A percentile compares a stretch with the other conserved stretches of the same genome.
Conservation (phyloP, 75 land plant genomes). For the Isoetes taiwanensis region DNA sequence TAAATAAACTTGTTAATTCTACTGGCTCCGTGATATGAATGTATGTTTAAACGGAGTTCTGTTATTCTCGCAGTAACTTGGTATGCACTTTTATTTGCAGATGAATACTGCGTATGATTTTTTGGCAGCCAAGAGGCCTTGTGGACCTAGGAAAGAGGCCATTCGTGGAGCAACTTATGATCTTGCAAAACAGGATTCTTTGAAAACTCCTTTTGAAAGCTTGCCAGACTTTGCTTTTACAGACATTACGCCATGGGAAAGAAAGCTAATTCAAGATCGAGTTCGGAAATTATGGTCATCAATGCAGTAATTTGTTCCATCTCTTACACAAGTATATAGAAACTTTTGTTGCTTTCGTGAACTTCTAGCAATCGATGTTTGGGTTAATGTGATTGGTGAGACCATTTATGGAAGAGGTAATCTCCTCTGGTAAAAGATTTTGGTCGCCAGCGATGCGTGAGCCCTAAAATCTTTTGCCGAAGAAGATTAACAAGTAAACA, state of each 20-base stretch:
- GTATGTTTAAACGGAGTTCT: not conserved
- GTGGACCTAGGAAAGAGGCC: conserved; percentile 69
- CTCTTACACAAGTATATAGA: no score
- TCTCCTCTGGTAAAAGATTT: no score
- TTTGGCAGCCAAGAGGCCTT: conserved; percentile 66
- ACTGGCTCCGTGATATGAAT: not conserved
- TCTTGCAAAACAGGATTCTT: conserved; percentile 54
- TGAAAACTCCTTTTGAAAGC: conserved; percentile 61
- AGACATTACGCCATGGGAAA: conserved; percentile 53
- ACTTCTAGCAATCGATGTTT: no score
- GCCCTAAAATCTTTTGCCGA: no score
- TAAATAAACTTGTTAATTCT: not conserved
- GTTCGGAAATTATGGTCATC: no score
- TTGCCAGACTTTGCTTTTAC: conserved; percentile 69
- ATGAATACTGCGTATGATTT: conserved; percentile 48
- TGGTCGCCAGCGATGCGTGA: no score
- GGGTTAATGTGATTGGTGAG: no score
- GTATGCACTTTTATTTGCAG: conserved; percentile 19
- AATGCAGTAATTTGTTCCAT: no score
- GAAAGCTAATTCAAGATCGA: conserved; percentile 57
- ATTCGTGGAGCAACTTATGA: conserved; percentile 85
- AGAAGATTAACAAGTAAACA: no score
- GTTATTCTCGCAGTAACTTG: not conserved
- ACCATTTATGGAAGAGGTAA: no score
- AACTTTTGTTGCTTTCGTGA: no score